Evolutionary conservation across 1,284 basidiomycete genomes (phyloP).

Genomic region (Fistulinella staudtii): DNA sequence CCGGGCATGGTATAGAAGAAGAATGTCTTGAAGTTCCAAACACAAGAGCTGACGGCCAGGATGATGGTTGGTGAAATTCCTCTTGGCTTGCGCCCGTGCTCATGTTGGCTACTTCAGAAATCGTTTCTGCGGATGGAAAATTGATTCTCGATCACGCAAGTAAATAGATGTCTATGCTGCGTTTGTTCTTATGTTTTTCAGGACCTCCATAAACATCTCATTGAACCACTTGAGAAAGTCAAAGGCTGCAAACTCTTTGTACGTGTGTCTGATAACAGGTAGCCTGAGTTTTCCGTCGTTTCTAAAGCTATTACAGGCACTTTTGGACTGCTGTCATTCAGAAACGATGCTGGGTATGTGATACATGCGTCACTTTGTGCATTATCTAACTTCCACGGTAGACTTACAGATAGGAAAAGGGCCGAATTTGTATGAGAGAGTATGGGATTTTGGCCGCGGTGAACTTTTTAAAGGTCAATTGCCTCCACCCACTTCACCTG

Average conservation of each 20-base stretch:
- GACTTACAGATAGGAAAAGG: conserved; percentile 15
- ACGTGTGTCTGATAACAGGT: conserved; percentile 9
- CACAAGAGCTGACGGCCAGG: conserved; percentile 31
- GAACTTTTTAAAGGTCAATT: conserved; percentile 18
- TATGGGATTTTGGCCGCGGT: conserved; percentile 14
- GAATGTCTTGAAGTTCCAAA: conserved; percentile 16
- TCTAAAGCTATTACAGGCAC: conserved; percentile 14
- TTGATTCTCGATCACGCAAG: conserved; percentile 23
- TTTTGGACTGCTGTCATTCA: conserved; percentile 32
- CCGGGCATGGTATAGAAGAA: conserved; percentile 34
- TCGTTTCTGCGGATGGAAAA: conserved; percentile 19
- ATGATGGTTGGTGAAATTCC: conserved; percentile 32
- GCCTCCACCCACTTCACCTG: background rate
- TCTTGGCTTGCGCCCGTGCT: background rate
- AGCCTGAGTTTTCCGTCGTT: background rate
- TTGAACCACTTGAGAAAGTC: conserved; percentile 18
- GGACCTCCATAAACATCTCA: conserved; percentile 20
- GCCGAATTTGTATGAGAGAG: conserved; percentile 21
- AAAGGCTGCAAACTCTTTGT: conserved; percentile 23
- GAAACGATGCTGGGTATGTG: conserved; percentile 25
- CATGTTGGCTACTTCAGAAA: conserved; percentile 15
- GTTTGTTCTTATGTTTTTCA: conserved; percentile 3
- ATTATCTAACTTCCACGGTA: background rate
- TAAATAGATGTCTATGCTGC: too few relatives aligned
- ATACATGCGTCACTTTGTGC: background rate